phyloP scores from a whole-genome alignment of 371 early-diverging fungal species.

The Umbelopsis sp. region DNA sequence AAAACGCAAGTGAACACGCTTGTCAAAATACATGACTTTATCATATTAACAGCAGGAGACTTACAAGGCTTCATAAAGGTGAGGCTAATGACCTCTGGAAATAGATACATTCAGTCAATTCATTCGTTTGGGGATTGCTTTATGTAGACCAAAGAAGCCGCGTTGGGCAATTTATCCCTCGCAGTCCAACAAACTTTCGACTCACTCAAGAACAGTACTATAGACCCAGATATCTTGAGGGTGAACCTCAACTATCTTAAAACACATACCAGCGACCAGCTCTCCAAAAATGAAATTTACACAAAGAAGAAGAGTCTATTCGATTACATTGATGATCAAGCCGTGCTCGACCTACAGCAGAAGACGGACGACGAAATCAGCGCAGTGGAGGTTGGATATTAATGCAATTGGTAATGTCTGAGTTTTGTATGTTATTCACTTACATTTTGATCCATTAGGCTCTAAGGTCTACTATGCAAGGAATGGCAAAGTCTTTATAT shows the following conservation, averaged over 20 bases:
- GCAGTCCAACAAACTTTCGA: slow-evolving; percentile 45
- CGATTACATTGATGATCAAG: slow-evolving; percentile 53
- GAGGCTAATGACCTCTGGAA: not conserved
- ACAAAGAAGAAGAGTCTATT: slow-evolving; percentile 35
- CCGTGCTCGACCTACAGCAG: slow-evolving; percentile 47
- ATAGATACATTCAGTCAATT: not conserved
- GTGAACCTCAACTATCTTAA: slow-evolving; percentile 28
- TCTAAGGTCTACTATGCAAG: slow-evolving; percentile 25
- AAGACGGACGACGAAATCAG: slow-evolving; percentile 52
- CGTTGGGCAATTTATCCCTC: slow-evolving; percentile 38
- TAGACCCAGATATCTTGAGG: slow-evolving; percentile 43
- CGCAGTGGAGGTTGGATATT: slow-evolving; percentile 39
- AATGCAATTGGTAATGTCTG: not conserved
- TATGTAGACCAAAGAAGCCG: slow-evolving; percentile 39
- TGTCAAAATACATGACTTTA: slow-evolving; percentile 41
- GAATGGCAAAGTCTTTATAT: slow-evolving; percentile 32
- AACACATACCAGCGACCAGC: not conserved
- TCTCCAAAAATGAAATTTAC: not conserved
- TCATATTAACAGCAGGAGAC: slow-evolving; percentile 30
- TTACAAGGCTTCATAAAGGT: slow-evolving; percentile 37
- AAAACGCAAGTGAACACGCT: slow-evolving; percentile 35
- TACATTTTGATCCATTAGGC: slow-evolving; percentile 14
- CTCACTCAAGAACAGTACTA: slow-evolving; percentile 31
- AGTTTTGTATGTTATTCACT: not conserved
- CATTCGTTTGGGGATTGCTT: not conserved